phyloP scores from a whole-genome alignment of 164 flowering plant genomes.

The Aristolochia fimbriata region DNA sequence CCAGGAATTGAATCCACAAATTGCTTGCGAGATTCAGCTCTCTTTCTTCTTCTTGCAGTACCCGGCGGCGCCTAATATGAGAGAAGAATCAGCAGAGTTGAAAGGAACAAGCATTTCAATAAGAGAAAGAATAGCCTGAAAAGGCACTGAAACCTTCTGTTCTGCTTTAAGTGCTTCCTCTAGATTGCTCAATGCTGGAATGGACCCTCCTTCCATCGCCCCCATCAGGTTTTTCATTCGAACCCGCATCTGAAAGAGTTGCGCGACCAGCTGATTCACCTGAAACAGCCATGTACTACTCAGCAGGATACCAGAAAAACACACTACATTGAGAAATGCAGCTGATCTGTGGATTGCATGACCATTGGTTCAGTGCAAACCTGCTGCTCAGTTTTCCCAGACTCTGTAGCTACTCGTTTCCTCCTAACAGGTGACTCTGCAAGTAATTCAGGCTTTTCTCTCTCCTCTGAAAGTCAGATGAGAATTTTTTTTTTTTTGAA shows the following conservation, averaged over 20 bases:
- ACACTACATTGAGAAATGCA: not conserved
- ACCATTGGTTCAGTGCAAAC: slow-evolving; percentile 17
- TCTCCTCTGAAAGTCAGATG: slow-evolving; percentile 60
- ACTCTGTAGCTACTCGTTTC: slow-evolving; percentile 79
- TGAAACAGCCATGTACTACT: slow-evolving; percentile 12
- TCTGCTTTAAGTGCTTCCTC: slow-evolving; percentile 82
- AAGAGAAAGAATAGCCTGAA: not conserved
- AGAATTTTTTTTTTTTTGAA: too few relatives aligned
- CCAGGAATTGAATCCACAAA: slow-evolving; percentile 44
- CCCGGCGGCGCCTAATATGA: slow-evolving; percentile 67
- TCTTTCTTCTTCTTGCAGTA: slow-evolving; percentile 73
- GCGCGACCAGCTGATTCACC: slow-evolving; percentile 96
- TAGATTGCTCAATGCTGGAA: slow-evolving; percentile 83
- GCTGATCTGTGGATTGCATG: not conserved
- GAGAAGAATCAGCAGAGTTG: not conserved
- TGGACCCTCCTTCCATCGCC: slow-evolving; percentile 86
- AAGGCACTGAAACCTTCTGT: slow-evolving; percentile 43
- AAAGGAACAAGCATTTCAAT: not conserved
- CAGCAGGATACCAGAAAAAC: not conserved
- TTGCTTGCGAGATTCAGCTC: slow-evolving; percentile 51
- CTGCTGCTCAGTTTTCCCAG: slow-evolving; percentile 94
- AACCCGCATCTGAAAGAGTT: slow-evolving; percentile 94
- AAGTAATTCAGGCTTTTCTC: slow-evolving; percentile 86
- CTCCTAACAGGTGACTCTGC: slow-evolving; percentile 86
- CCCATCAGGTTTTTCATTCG: slow-evolving; percentile 97